A percentile compares a stretch with the other conserved stretches of the same genome.
These are phyloP conservation scores for Nectriaceae sp. DNA, from an alignment of 2,329 filamentous ascomycete genomes.

Conservation along the genomic window DNA sequence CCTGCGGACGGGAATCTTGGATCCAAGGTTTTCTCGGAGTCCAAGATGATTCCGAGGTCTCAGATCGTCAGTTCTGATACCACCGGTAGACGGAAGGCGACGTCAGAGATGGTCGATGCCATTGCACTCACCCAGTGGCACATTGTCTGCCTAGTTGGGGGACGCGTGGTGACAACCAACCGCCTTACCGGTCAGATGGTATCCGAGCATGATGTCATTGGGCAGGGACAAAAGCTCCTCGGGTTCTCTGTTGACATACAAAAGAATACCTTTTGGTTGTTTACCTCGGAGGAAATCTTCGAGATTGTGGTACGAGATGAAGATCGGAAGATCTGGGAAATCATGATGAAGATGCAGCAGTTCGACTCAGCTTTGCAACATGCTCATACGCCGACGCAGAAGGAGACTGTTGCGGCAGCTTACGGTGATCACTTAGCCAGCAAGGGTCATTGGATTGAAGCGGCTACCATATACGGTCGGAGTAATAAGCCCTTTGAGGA, in stretches of 20 bases:
- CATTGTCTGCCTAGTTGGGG: slow-evolving; percentile 79
- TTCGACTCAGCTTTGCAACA: slow-evolving; percentile 88
- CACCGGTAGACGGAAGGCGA: slow-evolving; percentile 63
- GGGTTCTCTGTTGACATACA: slow-evolving; percentile 86
- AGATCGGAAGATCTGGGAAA: slow-evolving; percentile 90
- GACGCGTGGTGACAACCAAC: slow-evolving; percentile 81
- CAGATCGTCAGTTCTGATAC: slow-evolving; percentile 71
- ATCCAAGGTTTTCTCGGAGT: slow-evolving; percentile 73
- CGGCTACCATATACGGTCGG: slow-evolving; percentile 86
- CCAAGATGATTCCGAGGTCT: slow-evolving; percentile 74
- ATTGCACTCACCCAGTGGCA: slow-evolving; percentile 94
- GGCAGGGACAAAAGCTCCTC: slow-evolving; percentile 76
- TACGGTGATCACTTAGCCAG: slow-evolving; percentile 86
- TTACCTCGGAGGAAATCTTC: slow-evolving; percentile 87
- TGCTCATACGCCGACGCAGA: slow-evolving; percentile 77
- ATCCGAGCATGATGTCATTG: slow-evolving; percentile 84
- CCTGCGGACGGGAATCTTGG: slow-evolving; percentile 65
- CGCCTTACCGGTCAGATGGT: slow-evolving; percentile 82
- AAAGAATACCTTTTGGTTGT: slow-evolving; percentile 97
- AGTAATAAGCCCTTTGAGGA: slow-evolving; percentile 98
- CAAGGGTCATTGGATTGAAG: slow-evolving; percentile 81
- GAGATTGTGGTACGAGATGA: slow-evolving; percentile 92
- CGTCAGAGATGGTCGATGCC: slow-evolving; percentile 73
- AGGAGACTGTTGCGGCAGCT: slow-evolving; percentile 86
- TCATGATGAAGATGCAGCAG: slow-evolving; percentile 82